These are phyloP conservation scores for Penstemon davidsonii DNA, from an alignment of 257 asterid genomes.

Conservation along the genomic window DNA sequence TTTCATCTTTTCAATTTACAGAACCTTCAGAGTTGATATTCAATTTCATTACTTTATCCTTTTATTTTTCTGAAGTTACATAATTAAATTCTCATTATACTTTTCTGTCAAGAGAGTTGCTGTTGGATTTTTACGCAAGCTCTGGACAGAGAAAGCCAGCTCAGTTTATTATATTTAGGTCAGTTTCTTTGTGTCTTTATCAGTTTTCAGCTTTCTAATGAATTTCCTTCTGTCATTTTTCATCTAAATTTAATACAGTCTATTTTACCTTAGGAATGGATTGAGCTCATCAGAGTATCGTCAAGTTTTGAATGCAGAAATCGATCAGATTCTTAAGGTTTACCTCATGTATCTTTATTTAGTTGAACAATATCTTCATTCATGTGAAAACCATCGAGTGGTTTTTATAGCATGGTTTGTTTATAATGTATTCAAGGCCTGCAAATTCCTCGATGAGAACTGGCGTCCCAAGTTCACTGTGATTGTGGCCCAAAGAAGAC, in stretches of 20 bases:
- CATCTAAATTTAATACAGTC: no score
- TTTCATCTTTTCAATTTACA: no score
- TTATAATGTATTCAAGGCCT: constrained; percentile 34
- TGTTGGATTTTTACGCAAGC: constrained; percentile 44
- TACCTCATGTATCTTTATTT: neutral
- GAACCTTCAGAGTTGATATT: no score
- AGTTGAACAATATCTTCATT: neutral
- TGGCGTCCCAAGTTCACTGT: constrained; percentile 54
- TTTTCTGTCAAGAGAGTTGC: constrained; percentile 43
- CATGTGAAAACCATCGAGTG: neutral
- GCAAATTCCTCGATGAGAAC: constrained; percentile 44
- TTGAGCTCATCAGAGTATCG: constrained; percentile 38
- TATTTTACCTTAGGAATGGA: constrained; percentile 33
- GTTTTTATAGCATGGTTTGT: neutral
- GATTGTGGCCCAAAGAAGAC: constrained; percentile 48
- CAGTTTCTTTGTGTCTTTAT: neutral
- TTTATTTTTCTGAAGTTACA: neutral
- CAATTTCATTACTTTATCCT: no score
- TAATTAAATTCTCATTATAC: neutral
- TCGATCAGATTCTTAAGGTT: constrained; percentile 51
- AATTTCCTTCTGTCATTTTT: no score
- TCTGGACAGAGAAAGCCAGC: constrained; percentile 44
- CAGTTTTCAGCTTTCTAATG: no score
- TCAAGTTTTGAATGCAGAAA: constrained; percentile 36
- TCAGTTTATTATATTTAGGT: constrained; percentile 58